These are phyloP conservation scores for Priceomyces haplophilus DNA, from an alignment of 805 yeast species.

Conservation along the genomic window DNA sequence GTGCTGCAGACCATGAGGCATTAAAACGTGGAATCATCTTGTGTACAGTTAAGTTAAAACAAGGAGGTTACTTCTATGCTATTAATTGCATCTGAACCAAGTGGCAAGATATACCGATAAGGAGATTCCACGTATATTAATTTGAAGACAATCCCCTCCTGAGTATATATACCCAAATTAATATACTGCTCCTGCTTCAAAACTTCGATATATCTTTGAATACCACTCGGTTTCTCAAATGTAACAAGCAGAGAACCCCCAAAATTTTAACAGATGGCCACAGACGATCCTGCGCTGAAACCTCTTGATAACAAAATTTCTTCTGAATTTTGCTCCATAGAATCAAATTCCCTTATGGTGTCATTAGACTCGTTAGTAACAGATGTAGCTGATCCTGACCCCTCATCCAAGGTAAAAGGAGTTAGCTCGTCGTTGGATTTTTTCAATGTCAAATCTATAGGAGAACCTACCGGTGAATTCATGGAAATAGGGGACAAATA, in stretches of 20 bases:
- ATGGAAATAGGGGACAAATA: slow-evolving; percentile 44
- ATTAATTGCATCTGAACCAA: slow-evolving; percentile 15
- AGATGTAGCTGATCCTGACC: slow-evolving; percentile 1
- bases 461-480: slow-evolving; percentile 37
- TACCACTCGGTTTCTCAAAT: not conserved
- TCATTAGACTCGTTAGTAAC: slow-evolving; percentile 7
- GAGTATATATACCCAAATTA: slow-evolving; percentile 14
- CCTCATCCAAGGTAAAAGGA: slow-evolving; percentile 8
- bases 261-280: slow-evolving; percentile 8
- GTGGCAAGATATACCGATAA: slow-evolving; percentile 1
- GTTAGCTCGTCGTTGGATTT: slow-evolving; percentile 12
- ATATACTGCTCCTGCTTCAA: slow-evolving; percentile 16
- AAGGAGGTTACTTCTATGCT: slow-evolving; percentile 34
- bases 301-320: slow-evolving; percentile 33
- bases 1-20: slow-evolving; percentile 36
- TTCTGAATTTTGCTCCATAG: slow-evolving; percentile 47
- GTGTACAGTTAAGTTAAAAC: slow-evolving; percentile 1
- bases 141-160: slow-evolving; percentile 13
- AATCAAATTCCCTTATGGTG: slow-evolving; percentile 21
- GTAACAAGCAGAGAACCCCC: slow-evolving; percentile 16
- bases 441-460: slow-evolving; percentile 36
- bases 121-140: slow-evolving; percentile 25
- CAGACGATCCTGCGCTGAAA: slow-evolving; percentile 7
- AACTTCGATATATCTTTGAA: not conserved
- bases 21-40: slow-evolving; percentile 9